phyloP scores from a whole-genome alignment of 768 basidiomycete species.

The Suillus subluteus region DNA sequence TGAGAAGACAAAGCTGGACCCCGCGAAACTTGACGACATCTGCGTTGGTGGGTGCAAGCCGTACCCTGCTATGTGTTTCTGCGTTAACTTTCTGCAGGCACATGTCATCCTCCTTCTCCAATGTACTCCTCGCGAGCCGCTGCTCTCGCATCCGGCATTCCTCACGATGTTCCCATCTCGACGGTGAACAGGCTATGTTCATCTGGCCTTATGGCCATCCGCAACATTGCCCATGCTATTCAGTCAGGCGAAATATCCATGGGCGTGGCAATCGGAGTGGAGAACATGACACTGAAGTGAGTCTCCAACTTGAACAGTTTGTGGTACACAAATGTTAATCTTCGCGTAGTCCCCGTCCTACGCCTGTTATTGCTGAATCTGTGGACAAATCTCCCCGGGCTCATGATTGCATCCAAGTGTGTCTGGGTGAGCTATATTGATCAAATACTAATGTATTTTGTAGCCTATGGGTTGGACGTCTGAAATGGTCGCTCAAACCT shows the following conservation, averaged over 20 bases:
- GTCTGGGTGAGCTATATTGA: not conserved
- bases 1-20: constrained; percentile 67
- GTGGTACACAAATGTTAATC: constrained; percentile 4
- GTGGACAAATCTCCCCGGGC: constrained; percentile 67
- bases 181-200: constrained; percentile 94
- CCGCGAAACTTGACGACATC: constrained; percentile 77
- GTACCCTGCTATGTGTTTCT: constrained; percentile 5
- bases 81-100: constrained; percentile 48
- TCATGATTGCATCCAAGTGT: constrained; percentile 75
- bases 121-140: constrained; percentile 85
- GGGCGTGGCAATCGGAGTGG: constrained; percentile 82
- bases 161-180: constrained; percentile 82
- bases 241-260: constrained; percentile 81
- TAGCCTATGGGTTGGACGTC: constrained; percentile 97
- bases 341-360: constrained; percentile 64
- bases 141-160: constrained; percentile 87
- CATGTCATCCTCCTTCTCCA: constrained; percentile 82
- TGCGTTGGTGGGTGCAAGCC: constrained; percentile 64
- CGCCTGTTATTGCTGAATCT: constrained; percentile 62
- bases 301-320: constrained; percentile 23
- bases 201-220: constrained; percentile 93
- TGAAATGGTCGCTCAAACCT: constrained; percentile 84
- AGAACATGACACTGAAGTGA: constrained; percentile 83
- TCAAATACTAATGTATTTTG: not conserved
- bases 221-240: constrained; percentile 87